Base-by-base conservation (phyloP, 495 filamentous ascomycete genomes). In the Penicillium longicatenatum region DNA sequence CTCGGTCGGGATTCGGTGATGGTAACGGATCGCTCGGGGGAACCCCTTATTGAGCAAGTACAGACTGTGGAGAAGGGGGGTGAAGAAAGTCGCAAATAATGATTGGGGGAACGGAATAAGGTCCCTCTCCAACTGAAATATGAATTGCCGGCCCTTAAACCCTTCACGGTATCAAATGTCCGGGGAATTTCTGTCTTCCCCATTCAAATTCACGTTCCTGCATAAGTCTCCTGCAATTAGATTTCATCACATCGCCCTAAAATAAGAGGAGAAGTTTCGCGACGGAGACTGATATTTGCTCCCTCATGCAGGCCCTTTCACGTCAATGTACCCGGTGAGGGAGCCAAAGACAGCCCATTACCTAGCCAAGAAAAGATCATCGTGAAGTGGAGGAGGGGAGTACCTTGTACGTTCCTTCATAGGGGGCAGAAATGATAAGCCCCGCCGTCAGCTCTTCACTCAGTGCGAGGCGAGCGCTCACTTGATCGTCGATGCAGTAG, bases 361-460 rank as follows among this genome's bases (percentile, higher is more conserved):
- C 54, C 48, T 41, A 52, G 29, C 26, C n/a, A n/a, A 58, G 56
- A 42, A 45, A 48, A 31, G 56, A 58, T 57, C 47, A 47, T 12
- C 49, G 11, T 11, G 14, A 42, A n/a, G 49, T 48, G 48, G 50
- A 37, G 33, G 56, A 30, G 33, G 39, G 35, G 50, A 47, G 48
- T 41, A 52, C 49, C 30, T 53, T 48, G 24, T 47, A 31, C 20
- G 22, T 12, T 24, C 29, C 24, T 20, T 42, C n/a, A 46, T 58
- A 39, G 42, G 49, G 33, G 49, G 14, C 29, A 58, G 29, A 47
- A 44, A 41, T n/a, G 30, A n/a, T 12, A 24, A 44, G 47, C 35
- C 54, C 54, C 54, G 47, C 48, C 20, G 48, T 20, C 39, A 50
- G 31, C 26, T 17, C 17, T 50, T 57, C 42, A n/a, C 39, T 26